Percentiles rank a stretch among this genome's conserved stretches.
phyloP scores from a whole-genome alignment of 371 early-diverging fungal genomes.

The Syncephalastrum sp. region DNA sequence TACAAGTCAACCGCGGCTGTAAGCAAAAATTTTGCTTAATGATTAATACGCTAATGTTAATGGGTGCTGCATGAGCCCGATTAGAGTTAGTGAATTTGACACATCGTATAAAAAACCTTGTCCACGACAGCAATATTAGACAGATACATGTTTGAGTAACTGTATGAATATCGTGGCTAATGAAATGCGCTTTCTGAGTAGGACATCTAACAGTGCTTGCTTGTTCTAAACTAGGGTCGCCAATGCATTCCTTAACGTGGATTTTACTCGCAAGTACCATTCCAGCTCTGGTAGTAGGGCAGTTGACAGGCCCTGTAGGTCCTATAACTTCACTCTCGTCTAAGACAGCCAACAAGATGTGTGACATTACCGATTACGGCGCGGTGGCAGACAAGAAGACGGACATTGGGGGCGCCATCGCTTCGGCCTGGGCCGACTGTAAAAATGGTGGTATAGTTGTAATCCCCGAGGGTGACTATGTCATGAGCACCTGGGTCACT shows the following conservation, averaged over 20 bases:
- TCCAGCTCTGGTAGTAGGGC: not conserved
- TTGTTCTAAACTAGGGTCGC: not conserved
- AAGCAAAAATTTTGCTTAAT: too few relatives aligned
- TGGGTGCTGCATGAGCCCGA: too few relatives aligned
- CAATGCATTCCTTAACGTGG: not conserved
- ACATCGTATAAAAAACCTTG: too few relatives aligned
- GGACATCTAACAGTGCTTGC: too few relatives aligned
- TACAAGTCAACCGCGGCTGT: too few relatives aligned
- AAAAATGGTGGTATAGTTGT: constrained; percentile 1
- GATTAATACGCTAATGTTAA: too few relatives aligned
- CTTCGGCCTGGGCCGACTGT: constrained; percentile 1
- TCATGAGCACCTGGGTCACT: constrained; percentile 6
- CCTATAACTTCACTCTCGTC: not conserved
- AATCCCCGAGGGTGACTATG: constrained; percentile 9
- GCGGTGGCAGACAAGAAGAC: constrained; percentile 8
- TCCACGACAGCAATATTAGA: too few relatives aligned
- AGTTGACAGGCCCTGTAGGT: constrained; percentile 6
- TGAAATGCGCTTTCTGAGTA: too few relatives aligned
- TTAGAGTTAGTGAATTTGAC: too few relatives aligned
- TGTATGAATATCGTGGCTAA: too few relatives aligned
- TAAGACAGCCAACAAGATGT: not conserved
- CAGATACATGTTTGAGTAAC: too few relatives aligned
- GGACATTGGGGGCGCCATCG: not conserved
- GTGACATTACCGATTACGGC: constrained; percentile 4
- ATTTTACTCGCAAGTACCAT: not conserved